Conservation (phyloP, 768 basidiomycete species). For the Pholiota molesta region DNA sequence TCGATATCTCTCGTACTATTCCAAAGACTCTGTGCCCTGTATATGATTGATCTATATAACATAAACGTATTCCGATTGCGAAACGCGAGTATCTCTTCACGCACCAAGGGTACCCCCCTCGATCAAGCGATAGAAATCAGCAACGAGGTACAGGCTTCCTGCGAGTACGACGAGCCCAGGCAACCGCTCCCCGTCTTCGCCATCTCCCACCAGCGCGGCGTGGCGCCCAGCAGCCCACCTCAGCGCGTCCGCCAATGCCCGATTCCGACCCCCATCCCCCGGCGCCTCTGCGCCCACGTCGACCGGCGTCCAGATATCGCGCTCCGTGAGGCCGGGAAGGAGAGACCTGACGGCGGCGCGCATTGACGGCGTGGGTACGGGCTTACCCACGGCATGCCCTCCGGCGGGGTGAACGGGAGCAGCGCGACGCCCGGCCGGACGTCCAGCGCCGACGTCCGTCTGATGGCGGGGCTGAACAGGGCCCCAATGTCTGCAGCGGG, state of each 20-base stretch:
- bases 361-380: slow-evolving; percentile 58
- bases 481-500: slow-evolving; percentile 68
- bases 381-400: slow-evolving; percentile 95
- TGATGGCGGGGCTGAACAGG: slow-evolving; percentile 53
- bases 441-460: slow-evolving; percentile 22
- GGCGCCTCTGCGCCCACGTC: slow-evolving; percentile 19
- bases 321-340: slow-evolving; percentile 34
- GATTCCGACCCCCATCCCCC: not conserved
- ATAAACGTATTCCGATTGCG: no score
- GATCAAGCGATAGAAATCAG: slow-evolving; percentile 81
- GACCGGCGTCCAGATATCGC: slow-evolving; percentile 47
- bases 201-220: slow-evolving; percentile 10
- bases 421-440: slow-evolving; percentile 54
- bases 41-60: not conserved
- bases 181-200: slow-evolving; percentile 27
- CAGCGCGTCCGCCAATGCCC: slow-evolving; percentile 35
- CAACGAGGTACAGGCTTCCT: slow-evolving; percentile 93
- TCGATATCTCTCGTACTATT: not conserved
- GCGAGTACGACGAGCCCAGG: slow-evolving; percentile 70
- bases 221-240: slow-evolving; percentile 56
- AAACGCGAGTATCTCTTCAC: not conserved
- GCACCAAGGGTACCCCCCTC: not conserved
- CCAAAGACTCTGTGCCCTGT: not conserved
- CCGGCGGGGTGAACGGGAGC: slow-evolving; percentile 71
- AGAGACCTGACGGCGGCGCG: slow-evolving; percentile 45